phyloP scores from a whole-genome alignment of 306 rosid species.

The Begonia loranthoides region DNA sequence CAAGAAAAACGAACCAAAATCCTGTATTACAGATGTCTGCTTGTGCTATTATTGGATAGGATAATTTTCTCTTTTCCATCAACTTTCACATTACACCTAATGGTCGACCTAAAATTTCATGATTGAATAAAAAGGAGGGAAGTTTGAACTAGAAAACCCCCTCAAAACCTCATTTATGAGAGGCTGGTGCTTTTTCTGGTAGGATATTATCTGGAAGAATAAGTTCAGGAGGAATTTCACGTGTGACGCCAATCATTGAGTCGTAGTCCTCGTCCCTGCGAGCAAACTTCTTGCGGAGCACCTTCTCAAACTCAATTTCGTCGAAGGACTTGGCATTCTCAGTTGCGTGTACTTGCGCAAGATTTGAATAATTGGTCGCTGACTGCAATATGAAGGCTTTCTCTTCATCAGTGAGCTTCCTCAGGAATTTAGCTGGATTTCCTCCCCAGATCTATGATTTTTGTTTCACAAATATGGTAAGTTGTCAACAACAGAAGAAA shows the following conservation, averaged over 20 bases:
- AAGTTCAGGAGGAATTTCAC: slow-evolving; percentile 44
- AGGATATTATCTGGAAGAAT: slow-evolving; percentile 34
- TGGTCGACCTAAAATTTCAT: too few relatives aligned
- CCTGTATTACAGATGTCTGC: too few relatives aligned
- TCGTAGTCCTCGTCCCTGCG: slow-evolving; percentile 49
- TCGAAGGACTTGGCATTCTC: slow-evolving; percentile 73
- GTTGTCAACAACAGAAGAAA: too few relatives aligned
- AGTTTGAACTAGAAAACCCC: too few relatives aligned
- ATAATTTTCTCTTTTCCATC: too few relatives aligned
- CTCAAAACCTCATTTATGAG: background rate
- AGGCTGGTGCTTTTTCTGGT: slow-evolving; percentile 40
- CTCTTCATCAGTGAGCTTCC: slow-evolving; percentile 95
- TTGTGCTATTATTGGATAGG: too few relatives aligned
- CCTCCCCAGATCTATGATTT: slow-evolving; percentile 89
- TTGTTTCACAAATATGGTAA: background rate
- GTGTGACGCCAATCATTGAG: slow-evolving; percentile 40
- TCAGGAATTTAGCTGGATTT: slow-evolving; percentile 84
- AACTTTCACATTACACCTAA: too few relatives aligned
- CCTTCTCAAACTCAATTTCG: slow-evolving; percentile 61
- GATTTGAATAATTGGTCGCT: slow-evolving; percentile 64
- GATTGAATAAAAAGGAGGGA: too few relatives aligned
- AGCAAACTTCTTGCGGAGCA: slow-evolving; percentile 61
- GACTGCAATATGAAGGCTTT: slow-evolving; percentile 84
- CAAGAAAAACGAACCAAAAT: too few relatives aligned
- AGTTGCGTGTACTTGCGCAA: slow-evolving; percentile 89